Conservation (phyloP, 768 basidiomycete species). For the Russula compacta region DNA sequence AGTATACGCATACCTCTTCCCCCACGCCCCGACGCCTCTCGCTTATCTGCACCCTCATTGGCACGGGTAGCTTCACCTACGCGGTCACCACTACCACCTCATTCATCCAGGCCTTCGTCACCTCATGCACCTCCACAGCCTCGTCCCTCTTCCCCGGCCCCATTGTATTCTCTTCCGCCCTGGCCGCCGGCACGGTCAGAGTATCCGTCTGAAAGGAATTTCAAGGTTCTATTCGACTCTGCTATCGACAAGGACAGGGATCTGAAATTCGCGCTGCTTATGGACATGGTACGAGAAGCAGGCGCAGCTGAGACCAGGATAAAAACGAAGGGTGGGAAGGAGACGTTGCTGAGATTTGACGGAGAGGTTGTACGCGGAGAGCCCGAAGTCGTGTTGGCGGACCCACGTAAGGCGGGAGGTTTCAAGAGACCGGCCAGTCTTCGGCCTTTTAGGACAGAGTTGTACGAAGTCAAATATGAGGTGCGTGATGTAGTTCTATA, state of each 20-base stretch:
- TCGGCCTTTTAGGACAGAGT: conserved; percentile 31
- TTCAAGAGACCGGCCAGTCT: conserved; percentile 23
- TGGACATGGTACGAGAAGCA: conserved; percentile 34
- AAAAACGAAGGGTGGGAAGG: conserved; percentile 55
- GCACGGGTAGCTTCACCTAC: conserved; percentile 13
- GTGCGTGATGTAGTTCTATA: conserved; percentile 30
- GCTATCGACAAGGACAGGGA: conserved; percentile 39
- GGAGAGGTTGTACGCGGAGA: conserved; percentile 45
- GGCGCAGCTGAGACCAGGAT: conserved; percentile 35
- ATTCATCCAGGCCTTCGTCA: conserved; percentile 23
- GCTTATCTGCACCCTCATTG: conserved; percentile 21
- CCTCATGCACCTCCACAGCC: conserved; percentile 15
- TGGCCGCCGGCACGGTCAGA: conserved; percentile 50
- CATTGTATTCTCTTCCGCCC: conserved; percentile 32
- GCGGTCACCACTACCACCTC: conserved; percentile 21
- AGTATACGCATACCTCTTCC: conserved; percentile 18
- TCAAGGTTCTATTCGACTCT: conserved; percentile 59
- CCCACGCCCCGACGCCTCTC: conserved; percentile 22
- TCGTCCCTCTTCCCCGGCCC: conserved; percentile 12
- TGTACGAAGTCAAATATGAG: conserved; percentile 46
- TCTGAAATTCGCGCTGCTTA: conserved; percentile 31
- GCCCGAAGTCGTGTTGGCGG: conserved; percentile 34
- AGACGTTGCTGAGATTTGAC: conserved; percentile 42
- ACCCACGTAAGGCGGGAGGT: conserved; percentile 46
- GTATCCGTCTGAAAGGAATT: conserved; percentile 40